Conservation (phyloP, 2,329 filamentous ascomycete genomes). For the Verticillium nubilum region DNA sequence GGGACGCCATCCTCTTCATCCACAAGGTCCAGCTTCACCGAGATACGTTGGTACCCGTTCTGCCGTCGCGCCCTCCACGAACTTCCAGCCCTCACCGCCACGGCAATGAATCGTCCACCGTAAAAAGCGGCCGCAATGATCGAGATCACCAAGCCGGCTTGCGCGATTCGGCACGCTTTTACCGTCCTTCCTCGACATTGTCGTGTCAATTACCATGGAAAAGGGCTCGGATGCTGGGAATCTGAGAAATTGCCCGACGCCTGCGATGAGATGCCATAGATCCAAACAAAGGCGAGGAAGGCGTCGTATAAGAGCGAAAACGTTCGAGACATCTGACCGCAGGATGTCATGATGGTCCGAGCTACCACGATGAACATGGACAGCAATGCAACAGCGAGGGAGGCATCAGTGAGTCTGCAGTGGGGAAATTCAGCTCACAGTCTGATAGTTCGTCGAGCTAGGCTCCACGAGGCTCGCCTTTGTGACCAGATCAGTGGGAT, state of each 20-base stretch:
- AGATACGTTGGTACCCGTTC: neutral
- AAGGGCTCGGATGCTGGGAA: slow-evolving; percentile 14
- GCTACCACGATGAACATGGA: slow-evolving; percentile 19
- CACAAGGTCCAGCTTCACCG: neutral
- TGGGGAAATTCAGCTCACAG: neutral
- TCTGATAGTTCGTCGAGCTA: neutral
- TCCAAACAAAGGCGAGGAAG: slow-evolving; percentile 21
- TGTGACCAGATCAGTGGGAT: slow-evolving; percentile 21
- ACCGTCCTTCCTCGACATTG: slow-evolving; percentile 7
- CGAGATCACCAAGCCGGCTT: slow-evolving; percentile 4
- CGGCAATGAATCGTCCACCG: neutral
- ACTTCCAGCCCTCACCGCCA: neutral
- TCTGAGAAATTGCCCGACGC: slow-evolving; percentile 19
- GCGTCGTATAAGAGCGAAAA: slow-evolving; percentile 20
- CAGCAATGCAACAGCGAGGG: slow-evolving; percentile 22
- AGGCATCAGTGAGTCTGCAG: slow-evolving; percentile 21
- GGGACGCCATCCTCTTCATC: neutral
- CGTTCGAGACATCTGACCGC: slow-evolving; percentile 15
- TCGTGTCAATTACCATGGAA: slow-evolving; percentile 20
- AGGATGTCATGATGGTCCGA: slow-evolving; percentile 15
- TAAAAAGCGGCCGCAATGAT: slow-evolving; percentile 1
- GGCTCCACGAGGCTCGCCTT: slow-evolving; percentile 11
- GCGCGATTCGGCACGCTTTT: neutral
- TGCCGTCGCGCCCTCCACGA: neutral
- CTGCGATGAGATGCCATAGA: slow-evolving; percentile 13